Evolutionary conservation across 306 rosid species (phyloP).

Genomic region (Purshia tridentata): DNA sequence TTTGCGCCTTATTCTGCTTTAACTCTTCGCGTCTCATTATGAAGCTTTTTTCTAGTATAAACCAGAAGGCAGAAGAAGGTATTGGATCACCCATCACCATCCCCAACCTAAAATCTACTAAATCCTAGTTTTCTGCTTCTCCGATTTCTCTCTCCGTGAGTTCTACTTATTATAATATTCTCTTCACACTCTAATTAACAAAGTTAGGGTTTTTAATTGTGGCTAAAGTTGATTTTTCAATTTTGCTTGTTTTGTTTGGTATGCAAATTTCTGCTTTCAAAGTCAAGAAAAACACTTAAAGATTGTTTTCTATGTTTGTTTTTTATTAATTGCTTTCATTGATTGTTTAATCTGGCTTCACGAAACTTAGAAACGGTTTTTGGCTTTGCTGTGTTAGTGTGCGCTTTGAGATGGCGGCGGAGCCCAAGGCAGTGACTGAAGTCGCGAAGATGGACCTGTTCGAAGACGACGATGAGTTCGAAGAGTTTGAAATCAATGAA

Average conservation of each 20-base stretch:
- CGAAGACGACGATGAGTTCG: slow-evolving; percentile 85
- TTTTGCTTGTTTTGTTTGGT: background rate
- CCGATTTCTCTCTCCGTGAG: background rate
- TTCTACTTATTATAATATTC: background rate
- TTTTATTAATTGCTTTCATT: background rate
- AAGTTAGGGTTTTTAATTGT: slow-evolving; percentile 16
- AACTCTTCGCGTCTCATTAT: background rate
- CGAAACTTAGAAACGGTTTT: background rate
- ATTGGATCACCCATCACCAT: background rate
- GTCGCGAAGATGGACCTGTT: slow-evolving; percentile 82
- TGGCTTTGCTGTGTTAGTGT: slow-evolving; percentile 4
- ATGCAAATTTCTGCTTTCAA: background rate
- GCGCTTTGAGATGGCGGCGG: slow-evolving; percentile 60
- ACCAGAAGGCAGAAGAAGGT: background rate
- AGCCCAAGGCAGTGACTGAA: slow-evolving; percentile 57
- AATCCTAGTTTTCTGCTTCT: background rate
- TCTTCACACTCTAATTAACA: background rate
- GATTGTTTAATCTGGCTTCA: background rate
- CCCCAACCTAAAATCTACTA: background rate
- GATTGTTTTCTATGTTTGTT: no score
- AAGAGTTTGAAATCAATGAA: slow-evolving; percentile 64
- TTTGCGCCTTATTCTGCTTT: no score
- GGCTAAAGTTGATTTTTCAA: background rate
- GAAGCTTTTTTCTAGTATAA: background rate
- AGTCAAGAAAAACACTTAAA: background rate